Base-by-base conservation (phyloP, 768 basidiomycete species). In the Coprinopsis strossmayeri region DNA sequence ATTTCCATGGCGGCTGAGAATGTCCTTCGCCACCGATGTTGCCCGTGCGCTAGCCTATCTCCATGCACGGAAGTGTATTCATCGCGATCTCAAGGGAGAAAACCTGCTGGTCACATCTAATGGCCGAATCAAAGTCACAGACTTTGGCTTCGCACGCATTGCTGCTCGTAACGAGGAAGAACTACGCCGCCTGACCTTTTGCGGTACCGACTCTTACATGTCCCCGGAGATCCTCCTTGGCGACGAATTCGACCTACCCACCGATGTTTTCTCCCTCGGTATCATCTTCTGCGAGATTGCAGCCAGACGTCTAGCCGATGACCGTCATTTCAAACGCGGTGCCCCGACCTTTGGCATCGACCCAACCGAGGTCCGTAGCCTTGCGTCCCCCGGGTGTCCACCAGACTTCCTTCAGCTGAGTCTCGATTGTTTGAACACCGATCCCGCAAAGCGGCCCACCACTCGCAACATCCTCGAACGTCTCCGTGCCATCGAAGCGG, bases 81-180 rank as follows among this genome's bases (percentile, higher is more conserved):
- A 88, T 57, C 82, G 84, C 25, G 95, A 99, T 67, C 76, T 99
- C 55, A 99, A 99, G 65, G 94, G 93, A 30, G 95, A 98, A 70
- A 99, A 99, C 57, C 75, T 98, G 23, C 80, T 98, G n/a, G 84
- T 97, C 18, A 97, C 94, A 0, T 69, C 84, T 30, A 99, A 99
- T 59, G 90, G 91, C 18, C 82, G 95, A 37, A 76, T 98, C 60
- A 99, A 98, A 71, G 85, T 97, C 57, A 96, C 94, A n/a, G 95
- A 99, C 61, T 99, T 99, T 66, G 95, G 95, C 1, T 95, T 97
- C 57, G 92, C 93, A 3, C 79, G 95, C 28, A 96, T 98, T 58
- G 91, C 91, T 0, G 92, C 92, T 0, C 78, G 87, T 34, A 95
- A 90, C 58, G 89, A 83, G 49, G 93, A 94, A 55, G 95, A 98